Conservation (phyloP, 2,329 filamentous ascomycete genomes). For the Phialocephala subalpina region DNA sequence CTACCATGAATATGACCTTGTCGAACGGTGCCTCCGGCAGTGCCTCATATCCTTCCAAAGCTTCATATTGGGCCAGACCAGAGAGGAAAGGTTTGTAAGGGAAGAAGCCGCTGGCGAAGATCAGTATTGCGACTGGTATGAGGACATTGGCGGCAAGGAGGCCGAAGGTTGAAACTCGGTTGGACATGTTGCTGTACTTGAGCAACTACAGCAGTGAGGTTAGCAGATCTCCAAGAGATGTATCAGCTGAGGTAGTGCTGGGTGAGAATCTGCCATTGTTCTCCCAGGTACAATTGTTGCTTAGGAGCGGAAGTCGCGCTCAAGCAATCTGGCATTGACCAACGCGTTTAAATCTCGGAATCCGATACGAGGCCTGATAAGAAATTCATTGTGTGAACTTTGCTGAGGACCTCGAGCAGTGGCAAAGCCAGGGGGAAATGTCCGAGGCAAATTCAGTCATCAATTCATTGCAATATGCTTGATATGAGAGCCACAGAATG, state of each 20-base stretch:
- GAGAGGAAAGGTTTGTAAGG: conserved; percentile 95
- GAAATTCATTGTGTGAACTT: conserved; percentile 11
- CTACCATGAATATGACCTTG: conserved; percentile 94
- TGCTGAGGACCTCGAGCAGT: too few relatives aligned
- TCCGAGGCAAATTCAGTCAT: neutral
- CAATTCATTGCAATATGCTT: neutral
- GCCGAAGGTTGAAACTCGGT: conserved; percentile 38
- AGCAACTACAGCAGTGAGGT: conserved; percentile 20
- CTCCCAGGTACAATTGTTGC: conserved; percentile 5
- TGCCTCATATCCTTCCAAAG: conserved; percentile 58
- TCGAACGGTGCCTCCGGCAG: conserved; percentile 79
- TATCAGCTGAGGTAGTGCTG: neutral
- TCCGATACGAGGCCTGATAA: conserved; percentile 17
- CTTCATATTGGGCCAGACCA: conserved; percentile 76
- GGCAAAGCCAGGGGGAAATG: neutral
- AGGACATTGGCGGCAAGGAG: conserved; percentile 77
- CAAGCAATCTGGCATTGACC: conserved; percentile 27
- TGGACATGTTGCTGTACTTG: conserved; percentile 36
- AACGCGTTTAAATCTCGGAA: conserved; percentile 19
- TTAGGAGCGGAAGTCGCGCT: conserved; percentile 21
- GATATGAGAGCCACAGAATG: neutral
- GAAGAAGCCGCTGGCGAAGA: conserved; percentile 93
- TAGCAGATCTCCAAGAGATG: conserved; percentile 10
- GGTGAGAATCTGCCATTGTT: conserved; percentile 33
- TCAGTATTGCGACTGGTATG: conserved; percentile 75